These are phyloP conservation scores for Viridothelium virens DNA, from an alignment of 495 filamentous ascomycete species.

Conservation along the genomic window DNA sequence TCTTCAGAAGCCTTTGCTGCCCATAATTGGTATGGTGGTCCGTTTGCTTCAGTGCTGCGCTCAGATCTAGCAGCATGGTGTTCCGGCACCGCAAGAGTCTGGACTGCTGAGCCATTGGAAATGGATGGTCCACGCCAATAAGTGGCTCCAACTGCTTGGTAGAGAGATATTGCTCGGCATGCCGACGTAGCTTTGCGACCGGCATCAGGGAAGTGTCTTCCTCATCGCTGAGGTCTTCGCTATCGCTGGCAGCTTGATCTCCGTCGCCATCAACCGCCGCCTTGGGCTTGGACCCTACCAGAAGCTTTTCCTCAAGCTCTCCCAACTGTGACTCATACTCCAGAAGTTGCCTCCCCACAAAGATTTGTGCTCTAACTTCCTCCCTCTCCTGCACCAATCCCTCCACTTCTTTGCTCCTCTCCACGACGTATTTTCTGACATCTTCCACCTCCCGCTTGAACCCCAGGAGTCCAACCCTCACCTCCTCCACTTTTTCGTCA, in stretches of 20 bases:
- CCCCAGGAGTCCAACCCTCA: slow-evolving; percentile 76
- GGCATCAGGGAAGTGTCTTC: slow-evolving; percentile 30
- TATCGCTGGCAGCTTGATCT: slow-evolving; percentile 33
- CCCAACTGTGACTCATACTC: slow-evolving; percentile 43
- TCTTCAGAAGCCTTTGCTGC: slow-evolving; percentile 52
- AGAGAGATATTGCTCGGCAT: slow-evolving; percentile 51
- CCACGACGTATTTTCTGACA: slow-evolving; percentile 48
- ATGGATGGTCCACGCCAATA: slow-evolving; percentile 57
- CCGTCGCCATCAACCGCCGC: slow-evolving; percentile 37
- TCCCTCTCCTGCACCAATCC: slow-evolving; percentile 49
- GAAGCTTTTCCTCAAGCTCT: slow-evolving; percentile 67
- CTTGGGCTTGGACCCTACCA: slow-evolving; percentile 47
- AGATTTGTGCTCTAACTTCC: slow-evolving; percentile 42
- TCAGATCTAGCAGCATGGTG: slow-evolving; percentile 77
- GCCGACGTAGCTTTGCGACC: slow-evolving; percentile 46
- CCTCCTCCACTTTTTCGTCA: slow-evolving; percentile 84
- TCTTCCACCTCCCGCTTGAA: slow-evolving; percentile 70
- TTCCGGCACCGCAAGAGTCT: slow-evolving; percentile 56
- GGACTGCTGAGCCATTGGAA: slow-evolving; percentile 50
- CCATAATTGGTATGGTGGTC: slow-evolving; percentile 47
- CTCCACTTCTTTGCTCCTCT: slow-evolving; percentile 47
- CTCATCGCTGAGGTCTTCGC: slow-evolving; percentile 26
- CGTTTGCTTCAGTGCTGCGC: slow-evolving; percentile 67
- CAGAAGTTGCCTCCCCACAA: slow-evolving; percentile 42
- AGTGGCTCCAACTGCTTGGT: slow-evolving; percentile 44